These are phyloP conservation scores for Mortierella sp. DNA, from an alignment of 371 early-diverging fungal species.

Conservation along the genomic window DNA sequence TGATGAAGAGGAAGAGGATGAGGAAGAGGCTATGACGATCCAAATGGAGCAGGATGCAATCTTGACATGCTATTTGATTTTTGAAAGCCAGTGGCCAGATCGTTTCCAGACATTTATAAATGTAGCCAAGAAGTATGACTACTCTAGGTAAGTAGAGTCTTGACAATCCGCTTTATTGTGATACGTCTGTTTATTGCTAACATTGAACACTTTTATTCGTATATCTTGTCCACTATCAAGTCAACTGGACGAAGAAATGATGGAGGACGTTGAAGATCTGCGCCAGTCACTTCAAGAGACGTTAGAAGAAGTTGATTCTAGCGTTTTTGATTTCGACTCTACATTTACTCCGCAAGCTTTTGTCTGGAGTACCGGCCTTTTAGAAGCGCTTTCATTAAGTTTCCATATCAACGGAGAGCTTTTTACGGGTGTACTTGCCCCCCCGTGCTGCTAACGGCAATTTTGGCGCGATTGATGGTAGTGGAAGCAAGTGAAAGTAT, in stretches of 20 bases:
- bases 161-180: too few species aligned
- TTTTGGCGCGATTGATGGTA: not conserved
- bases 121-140: slow-evolving; percentile 15
- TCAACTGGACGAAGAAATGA: slow-evolving; percentile 48
- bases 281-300: slow-evolving; percentile 60
- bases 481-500: slow-evolving; percentile 12
- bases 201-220: not conserved
- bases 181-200: not conserved
- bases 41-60: slow-evolving; percentile 62
- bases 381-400: slow-evolving; percentile 34
- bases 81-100: slow-evolving; percentile 47
- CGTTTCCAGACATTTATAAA: slow-evolving; percentile 53
- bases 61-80: slow-evolving; percentile 60
- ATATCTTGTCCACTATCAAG: not conserved
- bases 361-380: slow-evolving; percentile 47
- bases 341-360: slow-evolving; percentile 57
- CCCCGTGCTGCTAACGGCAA: too few species aligned
- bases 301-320: slow-evolving; percentile 58
- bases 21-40: slow-evolving; percentile 56
- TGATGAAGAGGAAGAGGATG: slow-evolving; percentile 53
- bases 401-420: slow-evolving; percentile 25
- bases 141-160: slow-evolving; percentile 48
- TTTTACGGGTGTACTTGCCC: slow-evolving; percentile 20
- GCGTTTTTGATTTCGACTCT: slow-evolving; percentile 52
- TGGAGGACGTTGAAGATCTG: slow-evolving; percentile 59